Percentiles rank a stretch among this genome's conserved stretches.
Evolutionary conservation across 2,329 filamentous ascomycete species (phyloP).

Genomic region (Ophiosphaerella herpotricha): DNA sequence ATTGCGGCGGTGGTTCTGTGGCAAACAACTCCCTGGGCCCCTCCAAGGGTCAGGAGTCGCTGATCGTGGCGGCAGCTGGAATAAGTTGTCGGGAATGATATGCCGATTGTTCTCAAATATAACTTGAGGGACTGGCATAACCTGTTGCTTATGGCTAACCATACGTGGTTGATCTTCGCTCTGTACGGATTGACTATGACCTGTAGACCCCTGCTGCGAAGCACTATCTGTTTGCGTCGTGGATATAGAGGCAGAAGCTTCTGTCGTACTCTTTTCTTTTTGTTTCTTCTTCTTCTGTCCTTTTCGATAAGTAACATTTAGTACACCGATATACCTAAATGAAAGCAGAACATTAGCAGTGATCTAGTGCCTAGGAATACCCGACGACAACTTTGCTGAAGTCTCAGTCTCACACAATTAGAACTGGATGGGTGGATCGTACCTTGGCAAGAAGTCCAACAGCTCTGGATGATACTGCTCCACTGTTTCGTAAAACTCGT

Average conservation of each 20-base stretch:
- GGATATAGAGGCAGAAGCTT: conserved; percentile 15
- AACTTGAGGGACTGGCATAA: conserved; percentile 79
- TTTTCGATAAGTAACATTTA: conserved; percentile 95
- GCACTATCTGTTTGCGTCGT: conserved; percentile 21
- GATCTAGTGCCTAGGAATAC: conserved; percentile 1
- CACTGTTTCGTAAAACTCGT: conserved; percentile 97
- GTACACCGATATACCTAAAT: conserved; percentile 87
- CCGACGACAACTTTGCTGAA: conserved; percentile 41
- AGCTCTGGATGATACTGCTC: conserved; percentile 89
- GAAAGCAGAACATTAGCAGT: conserved; percentile 40
- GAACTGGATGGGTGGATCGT: conserved; percentile 28
- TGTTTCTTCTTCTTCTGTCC: conserved; percentile 66
- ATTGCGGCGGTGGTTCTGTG: conserved; percentile 42
- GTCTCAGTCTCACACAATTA: conserved; percentile 46
- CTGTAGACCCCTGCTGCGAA: conserved; percentile 21
- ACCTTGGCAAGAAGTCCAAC: conserved; percentile 84
- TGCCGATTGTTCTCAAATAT: conserved; percentile 94
- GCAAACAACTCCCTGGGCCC: conserved; percentile 23
- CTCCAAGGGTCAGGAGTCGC: conserved; percentile 45
- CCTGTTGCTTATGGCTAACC: conserved; percentile 76
- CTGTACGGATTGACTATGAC: conserved; percentile 10
- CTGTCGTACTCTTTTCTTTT: conserved; percentile 36
- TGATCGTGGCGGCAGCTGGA: conserved; percentile 62
- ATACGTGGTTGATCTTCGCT: conserved; percentile 48
- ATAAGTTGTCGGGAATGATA: conserved; percentile 83